These are phyloP conservation scores for Metarhizium album DNA, from an alignment of 2,329 filamentous ascomycete genomes.

Conservation along the genomic window DNA sequence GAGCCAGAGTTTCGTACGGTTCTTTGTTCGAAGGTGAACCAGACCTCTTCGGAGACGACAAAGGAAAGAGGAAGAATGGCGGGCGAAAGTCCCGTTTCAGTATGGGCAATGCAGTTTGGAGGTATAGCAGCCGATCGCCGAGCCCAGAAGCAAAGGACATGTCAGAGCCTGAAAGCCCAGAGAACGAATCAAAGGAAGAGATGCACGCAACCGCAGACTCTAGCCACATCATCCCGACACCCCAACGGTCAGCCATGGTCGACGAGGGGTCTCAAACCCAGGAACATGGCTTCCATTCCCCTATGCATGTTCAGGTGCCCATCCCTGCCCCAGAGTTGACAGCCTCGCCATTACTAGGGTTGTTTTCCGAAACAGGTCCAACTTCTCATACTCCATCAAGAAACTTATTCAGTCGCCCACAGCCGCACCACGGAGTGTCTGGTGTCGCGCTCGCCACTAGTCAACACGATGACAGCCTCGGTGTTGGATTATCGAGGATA, in stretches of 20 bases:
- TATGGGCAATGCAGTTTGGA: constrained; percentile 60
- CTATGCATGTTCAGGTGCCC: constrained; percentile 16
- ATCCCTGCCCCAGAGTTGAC: constrained; percentile 5
- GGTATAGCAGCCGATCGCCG: constrained; percentile 58
- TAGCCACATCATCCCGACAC: background rate
- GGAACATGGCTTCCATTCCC: constrained; percentile 18
- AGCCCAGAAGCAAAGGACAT: constrained; percentile 49
- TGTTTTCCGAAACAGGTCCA: background rate
- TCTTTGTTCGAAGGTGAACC: constrained; percentile 52
- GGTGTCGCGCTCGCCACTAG: background rate
- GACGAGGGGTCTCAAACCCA: constrained; percentile 26
- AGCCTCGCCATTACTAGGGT: constrained; percentile 6
- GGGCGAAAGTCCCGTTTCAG: constrained; percentile 63
- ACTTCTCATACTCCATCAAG: constrained; percentile 8
- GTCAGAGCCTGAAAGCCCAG: constrained; percentile 13
- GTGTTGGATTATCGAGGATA: background rate
- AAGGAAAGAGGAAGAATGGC: constrained; percentile 12
- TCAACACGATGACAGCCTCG: background rate
- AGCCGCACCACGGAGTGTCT: background rate
- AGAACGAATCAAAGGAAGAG: constrained; percentile 11
- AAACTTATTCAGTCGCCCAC: constrained; percentile 4
- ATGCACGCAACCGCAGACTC: background rate
- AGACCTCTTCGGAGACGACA: constrained; percentile 61
- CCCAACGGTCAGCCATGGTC: constrained; percentile 18
- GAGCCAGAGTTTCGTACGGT: constrained; percentile 58